Base-by-base conservation (phyloP, 495 filamentous ascomycete species). In the Cercophora samala region DNA sequence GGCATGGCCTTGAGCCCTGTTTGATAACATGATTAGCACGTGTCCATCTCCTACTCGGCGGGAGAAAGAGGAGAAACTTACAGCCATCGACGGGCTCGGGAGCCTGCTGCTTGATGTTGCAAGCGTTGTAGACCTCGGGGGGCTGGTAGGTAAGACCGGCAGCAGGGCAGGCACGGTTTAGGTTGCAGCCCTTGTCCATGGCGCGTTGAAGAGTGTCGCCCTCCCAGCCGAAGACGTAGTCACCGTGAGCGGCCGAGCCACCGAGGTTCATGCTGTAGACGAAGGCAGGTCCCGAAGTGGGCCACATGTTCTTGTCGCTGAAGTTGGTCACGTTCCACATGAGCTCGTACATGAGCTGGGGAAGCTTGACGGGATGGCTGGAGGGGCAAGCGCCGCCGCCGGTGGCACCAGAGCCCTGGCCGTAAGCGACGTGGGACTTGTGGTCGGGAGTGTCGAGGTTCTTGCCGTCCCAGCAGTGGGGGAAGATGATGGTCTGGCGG, bases 201-300 rank as follows among this genome's bases (percentile, higher is more conserved):
- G 87, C 88, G 63, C 81, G 79, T 74, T 92, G 88, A 61, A 93
- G 85, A 63, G 83, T 79, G 24, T 80, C 71, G 32, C 81, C 79
- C 74, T 93, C 84, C 91, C 91, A 94, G 70, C 91, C 91, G 73
- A 90, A 91, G 69, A 93, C 75, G 80, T 92, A 93, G 79, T 93
- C 90, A 64, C 88, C 90, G 77, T 93, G 90, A 58, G 80, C 80
- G 29, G 80, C 80, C n/a, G 80, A 70, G 63, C 80, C 80, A 66
- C 78, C 81, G 25, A 83, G 70, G 78, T 83, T 83, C 80, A 84
- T 79, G 62, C 75, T 77, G 71, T 79, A 82, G 63, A 77, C 71
- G 78, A 88, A 88, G 25, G 71, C 70, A 4, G 86, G 86, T 72
- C 87, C 85, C 46, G 79, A 80, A 68, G 77, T 77, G 69, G 85